Base-by-base conservation (phyloP, 495 filamentous ascomycete species). In the Penicillium coffeae region DNA sequence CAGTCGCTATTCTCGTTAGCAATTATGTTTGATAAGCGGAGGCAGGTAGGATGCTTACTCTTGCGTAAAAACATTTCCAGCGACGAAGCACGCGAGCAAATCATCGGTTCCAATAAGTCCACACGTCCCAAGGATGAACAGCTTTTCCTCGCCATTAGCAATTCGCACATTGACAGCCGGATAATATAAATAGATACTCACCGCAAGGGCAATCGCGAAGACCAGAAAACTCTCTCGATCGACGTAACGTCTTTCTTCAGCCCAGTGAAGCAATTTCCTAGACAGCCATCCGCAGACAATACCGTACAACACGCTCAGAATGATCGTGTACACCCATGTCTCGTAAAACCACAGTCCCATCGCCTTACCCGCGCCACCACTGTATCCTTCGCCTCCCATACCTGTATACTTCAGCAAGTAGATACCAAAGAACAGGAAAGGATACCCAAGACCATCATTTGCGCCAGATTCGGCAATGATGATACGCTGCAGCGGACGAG, bases 381-480 rank as follows among this genome's bases (percentile, higher is more conserved):
- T 59, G 35, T 74, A 71, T 0, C 74, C 81, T 56, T 60, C 66
- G 1, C 83, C 85, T 42, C 74, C 74, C 55, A 78, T 72, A 2
- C 79, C 80, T 3, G 71, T 74, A 56, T 88, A 92, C 67, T 91
- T 86, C 55, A 94, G 80, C 30, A 95, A 60, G 62, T 91, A 95
- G 39, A 97, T 70, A 2, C 85, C 82, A 42, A 95, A 74, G 70
- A 90, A 95, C 18, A 96, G 71, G 55, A 94, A 96, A 0, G 90
- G 91, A 57, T 94, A 94, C 0, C 91, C 90, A n/a, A 97, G 77
- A 0, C 91, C 90, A 64, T 96, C 90, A 63, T 95, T 96, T 3
- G 89, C 88, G 2, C 91, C 92, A 0, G 86, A 89, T 69, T 97
- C 90, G 0, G 90, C 90, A 42, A 91, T 81, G 54, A 96, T 91